Conservation (phyloP, 2,329 filamentous ascomycete genomes). For the Podosphaera xanthii region DNA sequence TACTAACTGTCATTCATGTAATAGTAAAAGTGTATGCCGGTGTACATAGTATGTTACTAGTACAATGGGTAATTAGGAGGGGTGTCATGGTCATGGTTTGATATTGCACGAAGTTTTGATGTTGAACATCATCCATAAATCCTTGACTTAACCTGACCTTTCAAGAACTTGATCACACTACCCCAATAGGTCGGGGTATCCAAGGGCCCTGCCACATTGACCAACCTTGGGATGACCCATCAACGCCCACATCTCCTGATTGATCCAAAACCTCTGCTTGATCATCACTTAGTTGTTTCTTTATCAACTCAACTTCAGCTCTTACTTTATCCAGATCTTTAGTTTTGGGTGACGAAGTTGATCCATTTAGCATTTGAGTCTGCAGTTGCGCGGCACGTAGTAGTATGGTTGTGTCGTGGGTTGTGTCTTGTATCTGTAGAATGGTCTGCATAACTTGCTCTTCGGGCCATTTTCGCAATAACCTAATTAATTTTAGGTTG, state of each 20-base stretch:
- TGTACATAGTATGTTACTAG: no score
- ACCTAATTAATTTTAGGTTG: conserved; percentile 5
- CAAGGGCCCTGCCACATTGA: conserved; percentile 27
- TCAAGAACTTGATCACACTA: conserved; percentile 18
- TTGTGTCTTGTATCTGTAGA: conserved; percentile 7
- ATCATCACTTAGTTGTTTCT: conserved; percentile 5
- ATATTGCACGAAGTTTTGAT: no score
- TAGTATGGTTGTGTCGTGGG: conserved; percentile 6
- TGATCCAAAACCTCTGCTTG: conserved; percentile 4
- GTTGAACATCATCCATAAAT: no score
- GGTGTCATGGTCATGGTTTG: no score
- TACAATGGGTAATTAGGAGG: no score
- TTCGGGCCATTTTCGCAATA: conserved; percentile 5
- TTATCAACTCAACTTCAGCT: conserved; percentile 8
- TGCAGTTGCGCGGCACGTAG: conserved; percentile 19
- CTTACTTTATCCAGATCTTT: conserved; percentile 7
- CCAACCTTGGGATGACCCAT: conserved; percentile 20
- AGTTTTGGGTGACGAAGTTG: neutral
- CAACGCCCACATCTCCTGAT: conserved; percentile 2
- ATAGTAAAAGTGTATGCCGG: no score
- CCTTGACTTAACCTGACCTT: no score
- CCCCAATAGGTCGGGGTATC: conserved; percentile 34
- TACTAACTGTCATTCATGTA: no score
- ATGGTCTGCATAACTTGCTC: conserved; percentile 8
- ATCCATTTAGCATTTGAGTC: conserved; percentile 18